These are phyloP conservation scores for Colletotrichum sp. DNA, from an alignment of 2,329 filamentous ascomycete species.

Conservation along the genomic window DNA sequence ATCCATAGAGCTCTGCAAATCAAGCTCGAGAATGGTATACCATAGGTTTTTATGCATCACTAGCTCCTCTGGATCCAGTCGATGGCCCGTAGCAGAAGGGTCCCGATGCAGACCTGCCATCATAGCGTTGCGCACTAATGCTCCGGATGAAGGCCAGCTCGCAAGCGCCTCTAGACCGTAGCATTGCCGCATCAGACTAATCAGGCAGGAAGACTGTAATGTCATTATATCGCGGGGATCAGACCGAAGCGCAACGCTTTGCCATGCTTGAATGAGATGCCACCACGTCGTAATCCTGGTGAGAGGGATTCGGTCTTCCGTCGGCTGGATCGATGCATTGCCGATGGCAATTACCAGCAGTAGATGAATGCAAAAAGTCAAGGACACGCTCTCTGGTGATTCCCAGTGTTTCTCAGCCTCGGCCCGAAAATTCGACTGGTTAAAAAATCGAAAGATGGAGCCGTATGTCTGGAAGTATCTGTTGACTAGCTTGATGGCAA, in stretches of 20 bases:
- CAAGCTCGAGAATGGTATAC: not conserved
- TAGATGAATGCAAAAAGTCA: not conserved
- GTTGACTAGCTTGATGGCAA: not conserved
- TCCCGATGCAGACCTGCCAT: not conserved
- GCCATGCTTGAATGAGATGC: not conserved
- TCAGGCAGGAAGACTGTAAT: not conserved
- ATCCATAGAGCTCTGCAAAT: not conserved
- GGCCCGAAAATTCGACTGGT: not conserved
- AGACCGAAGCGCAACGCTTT: not conserved
- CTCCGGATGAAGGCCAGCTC: not conserved
- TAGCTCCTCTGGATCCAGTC: not conserved
- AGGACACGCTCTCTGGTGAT: not conserved
- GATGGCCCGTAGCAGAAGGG: not conserved
- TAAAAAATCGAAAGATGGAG: not conserved
- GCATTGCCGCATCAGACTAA: not conserved
- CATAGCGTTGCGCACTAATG: not conserved
- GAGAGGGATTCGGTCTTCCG: not conserved
- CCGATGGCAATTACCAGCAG: not conserved
- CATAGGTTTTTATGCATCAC: not conserved
- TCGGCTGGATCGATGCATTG: not conserved
- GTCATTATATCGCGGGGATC: not conserved
- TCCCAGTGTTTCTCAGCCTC: not conserved
- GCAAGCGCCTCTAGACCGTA: not conserved
- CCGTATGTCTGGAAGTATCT: not conserved
- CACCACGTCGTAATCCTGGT: not conserved